A percentile compares a stretch with the other conserved stretches of the same genome.
Evolutionary conservation across 768 basidiomycete genomes (phyloP).

Genomic region (Termitomyces sp.): DNA sequence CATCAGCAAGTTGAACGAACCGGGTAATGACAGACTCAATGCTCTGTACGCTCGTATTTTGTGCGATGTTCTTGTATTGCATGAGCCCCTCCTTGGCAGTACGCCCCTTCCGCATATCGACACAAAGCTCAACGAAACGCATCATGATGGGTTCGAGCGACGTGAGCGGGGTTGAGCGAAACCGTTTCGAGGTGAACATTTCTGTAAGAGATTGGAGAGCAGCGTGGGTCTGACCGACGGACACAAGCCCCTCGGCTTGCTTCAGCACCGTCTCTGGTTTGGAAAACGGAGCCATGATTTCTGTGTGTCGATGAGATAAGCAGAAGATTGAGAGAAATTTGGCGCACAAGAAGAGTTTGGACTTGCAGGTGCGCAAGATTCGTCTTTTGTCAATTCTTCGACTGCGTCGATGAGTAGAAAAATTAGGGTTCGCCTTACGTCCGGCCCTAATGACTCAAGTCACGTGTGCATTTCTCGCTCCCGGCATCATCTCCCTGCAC

Average conservation of each 20-base stretch:
- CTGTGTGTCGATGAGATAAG: conserved; percentile 4
- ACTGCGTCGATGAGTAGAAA: conserved; percentile 6
- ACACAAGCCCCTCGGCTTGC: conserved; percentile 91
- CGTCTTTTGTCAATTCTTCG: conserved; percentile 5
- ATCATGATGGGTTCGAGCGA: conserved; percentile 94
- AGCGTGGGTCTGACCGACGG: conserved; percentile 86
- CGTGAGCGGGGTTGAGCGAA: conserved; percentile 83
- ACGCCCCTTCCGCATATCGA: conserved; percentile 89
- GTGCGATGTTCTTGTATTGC: conserved; percentile 97
- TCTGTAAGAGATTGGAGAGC: conserved; percentile 88
- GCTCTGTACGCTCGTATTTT: conserved; percentile 84
- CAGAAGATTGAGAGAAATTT: background rate
- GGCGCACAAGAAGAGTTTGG: conserved; percentile 2
- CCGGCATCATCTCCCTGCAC: background rate
- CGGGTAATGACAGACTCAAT: conserved; percentile 89
- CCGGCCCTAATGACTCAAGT: conserved; percentile 9
- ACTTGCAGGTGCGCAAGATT: conserved; percentile 5
- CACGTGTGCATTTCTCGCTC: conserved; percentile 5
- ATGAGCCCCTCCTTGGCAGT: conserved; percentile 94
- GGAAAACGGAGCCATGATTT: conserved; percentile 79
- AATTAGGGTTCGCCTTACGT: conserved; percentile 14
- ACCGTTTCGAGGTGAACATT: conserved; percentile 91
- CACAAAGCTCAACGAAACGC: conserved; percentile 94
- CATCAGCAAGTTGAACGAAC: conserved; percentile 77
- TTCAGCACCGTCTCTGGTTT: conserved; percentile 90